Evolutionary conservation across 257 asterid species (phyloP), one percentile per base, ranked within the genome.

Genomic region (Echites panduratus): DNA sequence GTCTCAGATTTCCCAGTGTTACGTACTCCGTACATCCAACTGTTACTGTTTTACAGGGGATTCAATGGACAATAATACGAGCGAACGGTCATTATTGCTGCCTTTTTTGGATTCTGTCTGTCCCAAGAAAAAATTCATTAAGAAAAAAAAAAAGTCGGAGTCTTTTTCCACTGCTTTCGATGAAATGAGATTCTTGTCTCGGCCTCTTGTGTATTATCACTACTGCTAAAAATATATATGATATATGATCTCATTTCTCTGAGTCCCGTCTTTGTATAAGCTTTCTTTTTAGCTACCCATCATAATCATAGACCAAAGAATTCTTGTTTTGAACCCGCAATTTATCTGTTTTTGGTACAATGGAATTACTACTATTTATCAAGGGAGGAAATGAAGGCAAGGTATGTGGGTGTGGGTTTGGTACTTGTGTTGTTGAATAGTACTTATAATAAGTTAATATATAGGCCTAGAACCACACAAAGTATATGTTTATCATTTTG

Each of bases 1-100:
- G 59, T 53, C 59, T 53, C 10, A 41, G 27, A 66, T 19, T 43
- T 32, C 38, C 20, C 20, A 22, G 24, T 2, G 7, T 50, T 19
- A 71, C 75, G 27, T 71, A 24, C 45, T 71, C 67, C 56, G 56
- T 71, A 71, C 75, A 10, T 13, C 50, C 50, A 9, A 6, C 12
- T n/a, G 70, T 22, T 20, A 26, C 16, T 47, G 16, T 47, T 53
- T 19, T 53, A 56, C 29, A 9, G 3, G 14, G 32, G 62, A 56
- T 9, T 13, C 35, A 44, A 47, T 9, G 73, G 73, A 52, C 64
- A 29, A 6, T 44, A 67, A 45, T 67, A 45, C 47, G 6, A 45
- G 47, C 13, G 27, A 29, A 13, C 40, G 32, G 14, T 49, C 47
- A 50, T 69, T 50, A 35, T 54, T 70, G 32, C 10, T 9, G n/a